Base-by-base conservation (phyloP, 2,329 filamentous ascomycete genomes). In the Microcyclosporella mali region DNA sequence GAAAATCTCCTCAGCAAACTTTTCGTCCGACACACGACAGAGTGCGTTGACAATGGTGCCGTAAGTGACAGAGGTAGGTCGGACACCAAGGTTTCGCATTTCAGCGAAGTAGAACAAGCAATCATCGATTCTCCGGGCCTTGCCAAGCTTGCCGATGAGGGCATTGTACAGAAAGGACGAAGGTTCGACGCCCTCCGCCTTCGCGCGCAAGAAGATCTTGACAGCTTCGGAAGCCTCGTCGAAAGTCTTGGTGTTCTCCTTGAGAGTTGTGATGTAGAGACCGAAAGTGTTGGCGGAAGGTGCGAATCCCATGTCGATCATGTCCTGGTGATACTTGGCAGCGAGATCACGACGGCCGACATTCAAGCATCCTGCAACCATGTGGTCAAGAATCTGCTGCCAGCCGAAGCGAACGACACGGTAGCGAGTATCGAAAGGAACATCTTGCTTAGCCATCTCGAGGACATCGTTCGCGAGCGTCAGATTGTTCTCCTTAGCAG, bases 141-240 rank as follows among this genome's bases (percentile, higher is more conserved):
- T 97, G 61, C 92, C 92, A 31, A 98, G 82, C 73, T 98, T 98
- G 60, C 92, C 92, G 55, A 98, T 98, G 21, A 98, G 75, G 38
- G 92, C 92, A 58, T 98, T 98, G 78, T 97, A 98, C 51, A 98
- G 69, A 75, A 98, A 98, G 0, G 90, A 95, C 36, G 86, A 94
- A 15, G 92, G 89, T 68, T 95, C 87, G 11, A 98, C 92, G 46
- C 90, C 89, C 69, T 98, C 92, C 10, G 84, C 73, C 71, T 94
- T 88, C 45, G 92, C 89, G 44, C 88, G 86, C 59, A 92, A 83
- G 74, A 98, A 98, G 66, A 98, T 95, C 70, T 94, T 94, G 61
- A 97, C 84, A 43, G 92, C 92, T 66, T 97, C 92, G 7, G 88
- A 88, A 9, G 92, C 92, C 66, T 98, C 92, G 59, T 98, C 92